Percentiles rank a stretch among this genome's conserved stretches.
These are phyloP conservation scores for Colletotrichum agaves DNA, from an alignment of 2,329 filamentous ascomycete genomes.

Conservation along the genomic window DNA sequence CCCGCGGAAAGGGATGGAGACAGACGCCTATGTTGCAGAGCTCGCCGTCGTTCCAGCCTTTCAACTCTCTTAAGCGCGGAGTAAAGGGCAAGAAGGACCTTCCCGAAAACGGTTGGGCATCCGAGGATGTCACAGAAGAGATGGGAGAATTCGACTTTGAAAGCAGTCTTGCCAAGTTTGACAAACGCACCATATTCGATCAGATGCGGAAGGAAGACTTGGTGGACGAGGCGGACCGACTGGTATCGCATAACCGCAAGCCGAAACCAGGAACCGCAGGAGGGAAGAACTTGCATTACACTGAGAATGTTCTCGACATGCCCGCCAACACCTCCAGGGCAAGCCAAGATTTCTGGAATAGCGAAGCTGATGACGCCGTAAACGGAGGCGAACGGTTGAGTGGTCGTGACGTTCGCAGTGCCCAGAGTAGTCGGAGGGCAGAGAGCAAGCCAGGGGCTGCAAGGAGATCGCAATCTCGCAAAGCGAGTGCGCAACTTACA, in stretches of 20 bases:
- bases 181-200: slow-evolving; percentile 91
- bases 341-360: slow-evolving; percentile 74
- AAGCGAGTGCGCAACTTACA: slow-evolving; percentile 57
- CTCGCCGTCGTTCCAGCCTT: slow-evolving; percentile 71
- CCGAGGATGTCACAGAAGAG: slow-evolving; percentile 95
- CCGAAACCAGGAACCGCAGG: slow-evolving; percentile 76
- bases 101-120: slow-evolving; percentile 87
- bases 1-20: slow-evolving; percentile 65
- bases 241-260: slow-evolving; percentile 87
- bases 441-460: slow-evolving; percentile 63
- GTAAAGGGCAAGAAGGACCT: slow-evolving; percentile 55
- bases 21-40: slow-evolving; percentile 70
- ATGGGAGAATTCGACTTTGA: slow-evolving; percentile 96
- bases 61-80: slow-evolving; percentile 67
- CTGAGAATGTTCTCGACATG: slow-evolving; percentile 87
- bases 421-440: slow-evolving; percentile 60
- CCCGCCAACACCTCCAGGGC: slow-evolving; percentile 53
- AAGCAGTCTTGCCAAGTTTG: slow-evolving; percentile 89
- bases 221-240: slow-evolving; percentile 87
- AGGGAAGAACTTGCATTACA: slow-evolving; percentile 91
- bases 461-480: slow-evolving; percentile 66
- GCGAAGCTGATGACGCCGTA: slow-evolving; percentile 73
- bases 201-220: slow-evolving; percentile 90
- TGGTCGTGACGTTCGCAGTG: slow-evolving; percentile 62
- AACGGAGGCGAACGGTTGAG: slow-evolving; percentile 59